Percentiles rank a stretch among this genome's conserved stretches.
Evolutionary conservation across 1,284 basidiomycete genomes (phyloP).

Genomic region (Cystobasidium pallidum): DNA sequence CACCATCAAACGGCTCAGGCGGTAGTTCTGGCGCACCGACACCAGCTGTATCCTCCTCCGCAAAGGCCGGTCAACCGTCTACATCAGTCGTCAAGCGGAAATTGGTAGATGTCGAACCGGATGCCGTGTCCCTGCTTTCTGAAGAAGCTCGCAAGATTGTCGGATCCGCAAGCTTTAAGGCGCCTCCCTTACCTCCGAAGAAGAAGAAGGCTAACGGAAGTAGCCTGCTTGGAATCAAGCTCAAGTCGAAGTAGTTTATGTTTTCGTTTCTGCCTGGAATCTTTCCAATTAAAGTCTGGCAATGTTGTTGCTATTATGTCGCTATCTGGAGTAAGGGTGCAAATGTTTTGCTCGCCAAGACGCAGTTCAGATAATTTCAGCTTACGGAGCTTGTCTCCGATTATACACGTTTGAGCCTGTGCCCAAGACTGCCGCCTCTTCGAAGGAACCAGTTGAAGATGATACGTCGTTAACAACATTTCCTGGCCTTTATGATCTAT

Average conservation of each 20-base stretch:
- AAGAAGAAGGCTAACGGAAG: conserved; percentile 47
- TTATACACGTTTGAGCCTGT: no score
- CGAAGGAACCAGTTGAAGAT: no score
- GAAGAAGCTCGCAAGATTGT: conserved; percentile 71
- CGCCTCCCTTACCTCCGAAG: conserved; percentile 49
- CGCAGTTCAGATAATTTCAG: no score
- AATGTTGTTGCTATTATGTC: not conserved
- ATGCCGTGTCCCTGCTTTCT: conserved; percentile 65
- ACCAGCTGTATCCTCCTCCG: conserved; percentile 68
- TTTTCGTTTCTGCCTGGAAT: not conserved
- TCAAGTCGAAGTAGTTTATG: conserved; percentile 11
- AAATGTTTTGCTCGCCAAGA: no score
- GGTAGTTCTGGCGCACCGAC: conserved; percentile 48
- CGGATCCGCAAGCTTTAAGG: conserved; percentile 45
- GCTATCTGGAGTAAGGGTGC: no score
- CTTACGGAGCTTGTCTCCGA: no score
- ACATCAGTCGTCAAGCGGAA: conserved; percentile 59
- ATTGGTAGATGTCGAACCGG: conserved; percentile 54
- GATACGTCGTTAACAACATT: no score
- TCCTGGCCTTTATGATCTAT: no score
- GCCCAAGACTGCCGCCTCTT: no score
- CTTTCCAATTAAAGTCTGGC: not conserved
- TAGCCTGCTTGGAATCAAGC: conserved; percentile 41
- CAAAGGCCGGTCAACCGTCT: conserved; percentile 65
- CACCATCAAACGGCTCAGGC: conserved; percentile 48